Evolutionary conservation across 306 rosid species (phyloP).

Genomic region (Corylus americana): DNA sequence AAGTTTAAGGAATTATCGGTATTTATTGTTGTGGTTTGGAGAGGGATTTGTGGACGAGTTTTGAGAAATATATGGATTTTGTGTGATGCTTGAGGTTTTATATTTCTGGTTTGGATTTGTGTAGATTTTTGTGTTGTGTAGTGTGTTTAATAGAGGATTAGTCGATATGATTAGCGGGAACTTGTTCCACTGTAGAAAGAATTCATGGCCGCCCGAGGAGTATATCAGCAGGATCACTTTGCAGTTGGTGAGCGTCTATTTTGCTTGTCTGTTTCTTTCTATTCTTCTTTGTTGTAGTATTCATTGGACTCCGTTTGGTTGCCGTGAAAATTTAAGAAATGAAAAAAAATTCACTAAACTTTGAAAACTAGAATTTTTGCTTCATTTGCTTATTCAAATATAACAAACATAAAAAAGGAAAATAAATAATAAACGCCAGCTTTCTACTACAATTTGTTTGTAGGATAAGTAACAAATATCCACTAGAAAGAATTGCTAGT

Average conservation of each 20-base stretch:
- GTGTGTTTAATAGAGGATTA: constrained; percentile 12
- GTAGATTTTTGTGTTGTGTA: not conserved
- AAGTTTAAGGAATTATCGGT: constrained; percentile 17
- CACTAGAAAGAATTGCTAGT: not conserved
- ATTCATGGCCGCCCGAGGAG: constrained; percentile 97
- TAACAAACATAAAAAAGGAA: not conserved
- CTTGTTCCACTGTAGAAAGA: constrained; percentile 77
- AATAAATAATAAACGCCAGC: not conserved
- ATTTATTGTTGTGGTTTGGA: not conserved
- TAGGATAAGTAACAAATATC: not conserved
- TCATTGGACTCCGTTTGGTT: constrained; percentile 19
- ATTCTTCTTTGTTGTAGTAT: not conserved
- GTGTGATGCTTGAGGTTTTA: not conserved
- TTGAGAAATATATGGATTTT: constrained; percentile 8
- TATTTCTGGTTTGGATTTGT: not conserved
- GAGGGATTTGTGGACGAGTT: constrained; percentile 10
- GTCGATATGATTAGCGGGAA: constrained; percentile 66
- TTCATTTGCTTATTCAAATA: constrained; percentile 14
- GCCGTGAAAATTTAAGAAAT: constrained; percentile 15
- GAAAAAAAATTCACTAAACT: not conserved
- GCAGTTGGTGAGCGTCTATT: constrained; percentile 57
- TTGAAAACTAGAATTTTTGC: not conserved
- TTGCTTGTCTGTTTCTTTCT: not conserved
- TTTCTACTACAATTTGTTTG: not conserved
- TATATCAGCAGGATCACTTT: constrained; percentile 72